Percentiles rank a stretch among this genome's conserved stretches.
Conservation (phyloP, 495 filamentous ascomycete species). For the Hypoxylon perforatum region DNA sequence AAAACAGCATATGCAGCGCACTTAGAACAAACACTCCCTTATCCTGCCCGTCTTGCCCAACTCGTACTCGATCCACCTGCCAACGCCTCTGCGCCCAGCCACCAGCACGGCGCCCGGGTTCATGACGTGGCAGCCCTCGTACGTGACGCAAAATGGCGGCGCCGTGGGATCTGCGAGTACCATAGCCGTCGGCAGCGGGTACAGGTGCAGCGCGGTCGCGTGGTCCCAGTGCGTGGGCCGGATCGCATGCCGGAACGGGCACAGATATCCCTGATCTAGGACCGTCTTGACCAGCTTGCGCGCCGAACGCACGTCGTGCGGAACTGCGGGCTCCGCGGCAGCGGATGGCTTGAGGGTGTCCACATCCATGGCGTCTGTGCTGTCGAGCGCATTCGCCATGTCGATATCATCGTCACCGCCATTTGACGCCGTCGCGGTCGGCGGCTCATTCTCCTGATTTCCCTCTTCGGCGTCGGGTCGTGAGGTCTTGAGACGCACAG, state of each 20-base stretch:
- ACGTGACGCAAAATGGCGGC: constrained; percentile 83
- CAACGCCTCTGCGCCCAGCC: constrained; percentile 68
- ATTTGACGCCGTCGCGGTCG: constrained; percentile 14
- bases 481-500: constrained; percentile 67
- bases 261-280: constrained; percentile 89
- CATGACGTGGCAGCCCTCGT: constrained; percentile 95
- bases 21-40: constrained; percentile 58
- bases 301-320: constrained; percentile 68
- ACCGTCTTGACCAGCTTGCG: constrained; percentile 90
- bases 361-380: constrained; percentile 58
- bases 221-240: constrained; percentile 93
- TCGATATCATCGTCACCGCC: constrained; percentile 43
- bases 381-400: constrained; percentile 42
- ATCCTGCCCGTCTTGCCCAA: constrained; percentile 61
- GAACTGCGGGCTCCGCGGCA: constrained; percentile 42
- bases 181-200: constrained; percentile 86
- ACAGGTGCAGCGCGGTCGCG: constrained; percentile 75
- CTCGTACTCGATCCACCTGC: constrained; percentile 89
- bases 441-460: constrained; percentile 40
- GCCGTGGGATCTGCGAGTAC: constrained; percentile 84
- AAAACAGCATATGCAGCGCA: not conserved
- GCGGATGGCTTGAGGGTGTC: constrained; percentile 46
- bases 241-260: constrained; percentile 80
- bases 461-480: constrained; percentile 42
- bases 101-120: constrained; percentile 85